Evolutionary conservation across 306 rosid genomes (phyloP), one percentile per base, ranked within the genome.

Genomic region (Corylus americana): DNA sequence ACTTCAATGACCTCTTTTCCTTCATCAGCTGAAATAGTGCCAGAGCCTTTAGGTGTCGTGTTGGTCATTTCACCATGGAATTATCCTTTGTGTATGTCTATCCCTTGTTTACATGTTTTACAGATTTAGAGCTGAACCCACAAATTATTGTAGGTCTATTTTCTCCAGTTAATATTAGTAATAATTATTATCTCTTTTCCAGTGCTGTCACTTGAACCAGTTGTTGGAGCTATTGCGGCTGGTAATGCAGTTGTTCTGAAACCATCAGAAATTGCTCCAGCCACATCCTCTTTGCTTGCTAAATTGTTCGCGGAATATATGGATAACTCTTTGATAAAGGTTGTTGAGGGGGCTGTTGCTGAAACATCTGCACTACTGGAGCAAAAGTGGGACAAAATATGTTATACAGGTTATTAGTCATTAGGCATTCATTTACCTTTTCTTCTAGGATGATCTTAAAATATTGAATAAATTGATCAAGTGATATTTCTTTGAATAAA

Each of bases 381-480:
- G 89, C 99, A 96, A 67, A 96, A 91, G 87, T 96, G 99, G 99
- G 99, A 96, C 89, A 96, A 96, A 80, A 93, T 96, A 84, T 96
- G 88, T 82, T 96, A 96, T 81, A 96, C 99, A 89, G 99, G 99
- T 95, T 77, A 74, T 47, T 59, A 44, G 77, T 76, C 77, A 37
- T 79, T 81, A 81, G 39, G 31, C 17, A 47, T 47, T 25, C 50
- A 71, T 74, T 37, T 80, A 70, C 71, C 78, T 77, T 42, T 14
- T 62, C 63, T 73, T 77, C 59, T 31, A 76, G 31, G 14, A 29
- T 55, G 51, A 57, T 55, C 54, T 82, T 83, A 11, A 54, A 77
- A 73, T 39, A 51, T 77, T 71, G 64, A 67, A 75, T 7, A 42
- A 16, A n/a, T 37, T 80, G 70, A 72, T 63, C 67, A 49, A 55